Percentiles rank a stretch among this genome's conserved stretches.
These are phyloP conservation scores for Solanum sejunctum DNA, from an alignment of 257 asterid genomes.

Conservation along the genomic window DNA sequence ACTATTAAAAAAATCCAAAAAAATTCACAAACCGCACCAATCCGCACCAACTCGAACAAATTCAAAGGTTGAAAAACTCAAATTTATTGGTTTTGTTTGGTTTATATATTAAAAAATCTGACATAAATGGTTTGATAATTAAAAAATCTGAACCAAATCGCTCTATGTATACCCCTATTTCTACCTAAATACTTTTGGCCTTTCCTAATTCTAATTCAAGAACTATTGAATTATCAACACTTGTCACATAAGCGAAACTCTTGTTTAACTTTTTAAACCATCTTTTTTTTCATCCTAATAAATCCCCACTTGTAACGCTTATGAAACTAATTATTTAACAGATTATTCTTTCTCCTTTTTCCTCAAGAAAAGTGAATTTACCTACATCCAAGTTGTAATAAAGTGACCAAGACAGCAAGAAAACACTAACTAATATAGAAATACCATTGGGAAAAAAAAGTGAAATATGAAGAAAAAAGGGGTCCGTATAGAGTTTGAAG, in stretches of 20 bases:
- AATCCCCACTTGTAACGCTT: background rate
- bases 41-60: no score
- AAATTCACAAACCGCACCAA: no score
- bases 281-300: background rate
- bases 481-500: conserved; percentile 39
- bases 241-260: background rate
- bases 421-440: background rate
- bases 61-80: no score
- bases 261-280: background rate
- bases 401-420: conserved; percentile 30
- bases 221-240: background rate
- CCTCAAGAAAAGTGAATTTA: background rate
- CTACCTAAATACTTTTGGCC: background rate
- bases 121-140: no score
- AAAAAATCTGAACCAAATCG: no score
- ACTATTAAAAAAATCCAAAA: no score
- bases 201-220: background rate
- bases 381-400: background rate
- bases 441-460: background rate
- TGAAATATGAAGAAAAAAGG: background rate
- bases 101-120: no score
- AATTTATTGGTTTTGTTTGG: no score
- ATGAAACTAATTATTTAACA: background rate
- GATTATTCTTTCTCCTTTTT: background rate
- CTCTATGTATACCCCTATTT: no score